Base-by-base conservation (phyloP, 495 filamentous ascomycete species). In the Penicillium lagena region DNA sequence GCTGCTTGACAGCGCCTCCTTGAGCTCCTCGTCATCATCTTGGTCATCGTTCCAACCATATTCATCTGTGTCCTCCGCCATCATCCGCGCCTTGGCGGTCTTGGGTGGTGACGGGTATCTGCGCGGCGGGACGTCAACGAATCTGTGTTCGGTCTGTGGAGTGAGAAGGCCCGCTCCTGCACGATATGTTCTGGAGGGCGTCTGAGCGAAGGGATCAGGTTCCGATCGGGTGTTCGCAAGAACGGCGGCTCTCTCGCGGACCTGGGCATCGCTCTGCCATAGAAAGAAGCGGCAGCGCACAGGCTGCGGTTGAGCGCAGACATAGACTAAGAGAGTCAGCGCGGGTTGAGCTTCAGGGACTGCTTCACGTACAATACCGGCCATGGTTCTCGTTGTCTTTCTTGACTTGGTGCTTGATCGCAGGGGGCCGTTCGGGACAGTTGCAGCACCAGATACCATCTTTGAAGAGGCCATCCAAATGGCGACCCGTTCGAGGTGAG, bases 271-370 rank as follows among this genome's bases (percentile, higher is more conserved):
- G 27, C 80, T 76, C 27, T 73, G 70, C 78, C 81, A 90, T 2
- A 89, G 63, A 57, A 88, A 90, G 70, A 89, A 89, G 12, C 70
- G 66, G 60, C 86, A 90, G 32, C 68, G 64, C 35, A 69, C 52
- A 1, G 63, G 52, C 28, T 70, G 65, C 7, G 64, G 56, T 47
- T 77, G 73, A 44, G 77, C 77, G 57, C 86, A 89, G 7, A 71
- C 79, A 54, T 83, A 88, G 60, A 89, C 75, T 78, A 22, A 15
- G 35, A 28, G 9, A 29, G 11, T 34, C 40, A 22, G 41, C 17
- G 39, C 35, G 50, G 32, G 7, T 30, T 35, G 10, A 1, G 28
- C 22, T 15, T 2, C 9, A 8, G 10, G 4, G 22, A 22, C 22
- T 22, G 22, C 22, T 22, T 12, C 15, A 46, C 54, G 45, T 66